Evolutionary conservation across 2,329 filamentous ascomycete genomes (phyloP).

Genomic region (Corynespora cassiicola): DNA sequence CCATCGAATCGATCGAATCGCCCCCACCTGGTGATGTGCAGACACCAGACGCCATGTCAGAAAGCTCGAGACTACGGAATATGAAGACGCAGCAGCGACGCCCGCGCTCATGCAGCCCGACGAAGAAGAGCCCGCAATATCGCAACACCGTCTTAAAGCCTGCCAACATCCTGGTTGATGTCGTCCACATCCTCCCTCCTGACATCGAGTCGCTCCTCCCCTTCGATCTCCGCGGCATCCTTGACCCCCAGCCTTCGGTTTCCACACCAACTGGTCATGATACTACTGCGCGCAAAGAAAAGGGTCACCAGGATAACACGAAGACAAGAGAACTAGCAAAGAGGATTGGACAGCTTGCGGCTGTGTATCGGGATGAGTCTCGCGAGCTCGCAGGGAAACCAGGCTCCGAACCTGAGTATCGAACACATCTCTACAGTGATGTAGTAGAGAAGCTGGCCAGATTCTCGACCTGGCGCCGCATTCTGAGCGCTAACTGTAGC

Average conservation of each 20-base stretch:
- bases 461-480: neutral
- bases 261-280: neutral
- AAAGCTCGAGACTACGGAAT: neutral
- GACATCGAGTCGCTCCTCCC: slow-evolving; percentile 13
- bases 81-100: slow-evolving; percentile 2
- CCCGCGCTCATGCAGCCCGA: slow-evolving; percentile 5
- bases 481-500: slow-evolving; percentile 5
- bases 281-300: neutral
- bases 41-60: slow-evolving; percentile 1
- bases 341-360: slow-evolving; percentile 1
- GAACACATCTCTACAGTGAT: slow-evolving; percentile 3
- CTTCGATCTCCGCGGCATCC: slow-evolving; percentile 6
- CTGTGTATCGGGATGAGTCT: slow-evolving; percentile 6
- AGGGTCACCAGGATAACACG: too few species aligned
- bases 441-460: slow-evolving; percentile 7
- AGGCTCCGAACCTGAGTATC: slow-evolving; percentile 9
- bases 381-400: slow-evolving; percentile 5
- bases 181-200: slow-evolving; percentile 6
- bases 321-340: neutral
- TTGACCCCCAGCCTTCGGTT: neutral
- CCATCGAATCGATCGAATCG: slow-evolving; percentile 1
- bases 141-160: slow-evolving; percentile 13
- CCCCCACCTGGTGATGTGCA: neutral
- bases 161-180: slow-evolving; percentile 5
- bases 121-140: slow-evolving; percentile 13